Base-by-base conservation (phyloP, 1,284 basidiomycete species). In the Microbotryum violaceum region DNA sequence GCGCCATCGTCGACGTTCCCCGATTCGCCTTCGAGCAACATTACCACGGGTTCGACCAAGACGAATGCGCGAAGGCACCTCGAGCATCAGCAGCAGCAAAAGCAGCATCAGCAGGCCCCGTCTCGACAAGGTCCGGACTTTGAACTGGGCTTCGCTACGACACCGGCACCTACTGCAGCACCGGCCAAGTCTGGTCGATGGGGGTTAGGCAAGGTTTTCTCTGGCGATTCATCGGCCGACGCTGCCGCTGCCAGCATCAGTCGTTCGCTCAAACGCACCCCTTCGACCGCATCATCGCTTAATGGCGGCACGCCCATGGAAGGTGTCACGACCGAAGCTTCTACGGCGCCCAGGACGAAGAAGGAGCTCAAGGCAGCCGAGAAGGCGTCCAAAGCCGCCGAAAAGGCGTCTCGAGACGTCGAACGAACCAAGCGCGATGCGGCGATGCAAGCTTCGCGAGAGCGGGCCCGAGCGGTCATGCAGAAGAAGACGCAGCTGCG, bases 391-490 rank as follows among this genome's bases (percentile, higher is more conserved):
- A 92, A 93, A 79, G 89, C 93, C 76, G 89, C 88, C 1, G 87
- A 92, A 74, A 82, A 85, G 56, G 78, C 88, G 56, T 85, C 87
- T 45, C 84, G 84, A 61, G 91, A 97, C 75, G 87, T 89, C 29
- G 91, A 94, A 78, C 85, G 87, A 74, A 87, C 90, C 65, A 86
- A 87, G 66, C 88, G 91, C 64, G 84, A 86, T 62, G 82, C 89
- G 52, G 85, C 83, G 33, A 83, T 87, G 75, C 84, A 85, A 74
- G 77, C 77, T 27, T 78, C 80, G 61, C 77, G 79, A 70, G 93
- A 97, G 71, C 87, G 94, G 71, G 91, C 94, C 7, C 83, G 94
- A 56, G 92, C 91, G 46, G 94, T 97, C 75, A 88, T 97, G 85
- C 85, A 87, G 74, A 97, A 97, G 79, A 88, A 91, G 72, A 85